Conservation (phyloP, 2,329 filamentous ascomycete genomes). For the Ceratocystis smalleyi region DNA sequence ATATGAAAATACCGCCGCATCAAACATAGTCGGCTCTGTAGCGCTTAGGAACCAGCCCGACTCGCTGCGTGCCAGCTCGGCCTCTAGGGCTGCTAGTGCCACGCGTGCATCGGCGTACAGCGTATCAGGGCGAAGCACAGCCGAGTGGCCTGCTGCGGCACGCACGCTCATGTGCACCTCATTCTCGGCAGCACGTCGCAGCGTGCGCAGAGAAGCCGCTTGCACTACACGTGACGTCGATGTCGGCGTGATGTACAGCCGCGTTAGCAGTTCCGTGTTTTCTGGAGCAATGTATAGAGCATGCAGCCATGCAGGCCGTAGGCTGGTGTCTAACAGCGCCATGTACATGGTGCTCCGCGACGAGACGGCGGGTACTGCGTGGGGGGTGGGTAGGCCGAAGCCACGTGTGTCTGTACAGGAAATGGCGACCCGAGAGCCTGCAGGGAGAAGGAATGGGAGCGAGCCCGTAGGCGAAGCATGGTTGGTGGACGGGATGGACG, state of each 20-base stretch:
- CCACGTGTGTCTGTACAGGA: conserved; percentile 41
- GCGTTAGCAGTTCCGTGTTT: conserved; percentile 53
- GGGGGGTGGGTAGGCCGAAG: conserved; percentile 34
- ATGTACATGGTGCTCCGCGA: conserved; percentile 56
- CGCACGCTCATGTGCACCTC: conserved; percentile 38
- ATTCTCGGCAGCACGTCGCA: conserved; percentile 55
- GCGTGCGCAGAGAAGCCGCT: conserved; percentile 44
- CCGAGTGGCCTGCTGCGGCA: conserved; percentile 39
- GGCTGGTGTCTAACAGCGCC: conserved; percentile 56
- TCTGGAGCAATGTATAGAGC: conserved; percentile 58
- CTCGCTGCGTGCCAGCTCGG: conserved; percentile 26
- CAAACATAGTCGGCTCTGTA: conserved; percentile 54
- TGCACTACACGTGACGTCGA: conserved; percentile 47
- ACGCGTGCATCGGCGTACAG: conserved; percentile 31
- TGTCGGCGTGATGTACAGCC: conserved; percentile 55
- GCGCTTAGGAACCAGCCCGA: conserved; percentile 35
- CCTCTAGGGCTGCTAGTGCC: conserved; percentile 32
- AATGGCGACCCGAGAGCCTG: conserved; percentile 21
- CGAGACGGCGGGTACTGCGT: conserved; percentile 24
- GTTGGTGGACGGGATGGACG: conserved; percentile 61
- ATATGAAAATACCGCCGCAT: conserved; percentile 82
- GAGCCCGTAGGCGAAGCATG: conserved; percentile 80
- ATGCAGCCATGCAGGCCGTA: conserved; percentile 79
- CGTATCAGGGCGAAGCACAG: conserved; percentile 23
- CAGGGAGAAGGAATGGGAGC: conserved; percentile 71